Evolutionary conservation across 495 filamentous ascomycete genomes (phyloP).

Genomic region (Aspergillus sclerotioniger): DNA sequence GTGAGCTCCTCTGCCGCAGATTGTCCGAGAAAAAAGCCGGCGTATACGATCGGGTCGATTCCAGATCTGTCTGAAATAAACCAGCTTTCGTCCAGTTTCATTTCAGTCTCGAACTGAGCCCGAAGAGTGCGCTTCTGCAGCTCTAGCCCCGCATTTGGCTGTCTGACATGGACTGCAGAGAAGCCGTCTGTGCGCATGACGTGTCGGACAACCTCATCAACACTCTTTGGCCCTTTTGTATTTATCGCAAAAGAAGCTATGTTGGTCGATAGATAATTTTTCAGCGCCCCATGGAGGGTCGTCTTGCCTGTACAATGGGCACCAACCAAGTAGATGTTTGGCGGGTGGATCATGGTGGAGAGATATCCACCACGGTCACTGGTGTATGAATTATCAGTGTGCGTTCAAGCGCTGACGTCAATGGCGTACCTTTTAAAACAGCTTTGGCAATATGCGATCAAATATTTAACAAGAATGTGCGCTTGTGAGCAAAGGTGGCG

Average conservation of each 20-base stretch:
- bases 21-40: background rate
- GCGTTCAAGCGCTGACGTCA: too few species aligned
- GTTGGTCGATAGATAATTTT: too few species aligned
- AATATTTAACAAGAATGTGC: too few species aligned
- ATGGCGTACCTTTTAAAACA: too few species aligned
- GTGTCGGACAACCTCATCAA: background rate
- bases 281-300: background rate
- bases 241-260: too few species aligned
- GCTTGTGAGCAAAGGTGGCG: too few species aligned
- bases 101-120: background rate
- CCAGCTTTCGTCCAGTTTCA: background rate
- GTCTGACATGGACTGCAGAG: background rate
- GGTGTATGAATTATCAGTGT: too few species aligned
- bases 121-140: slow-evolving; percentile 1
- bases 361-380: too few species aligned
- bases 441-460: too few species aligned
- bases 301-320: slow-evolving; percentile 6
- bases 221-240: too few species aligned
- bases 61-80: slow-evolving; percentile 7
- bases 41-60: slow-evolving; percentile 7
- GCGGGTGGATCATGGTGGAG: background rate
- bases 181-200: background rate
- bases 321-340: slow-evolving; percentile 2
- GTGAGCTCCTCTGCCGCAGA: background rate
- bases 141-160: background rate